phyloP scores from a whole-genome alignment of 2,329 filamentous ascomycete genomes.

The Aulographum hederae region DNA sequence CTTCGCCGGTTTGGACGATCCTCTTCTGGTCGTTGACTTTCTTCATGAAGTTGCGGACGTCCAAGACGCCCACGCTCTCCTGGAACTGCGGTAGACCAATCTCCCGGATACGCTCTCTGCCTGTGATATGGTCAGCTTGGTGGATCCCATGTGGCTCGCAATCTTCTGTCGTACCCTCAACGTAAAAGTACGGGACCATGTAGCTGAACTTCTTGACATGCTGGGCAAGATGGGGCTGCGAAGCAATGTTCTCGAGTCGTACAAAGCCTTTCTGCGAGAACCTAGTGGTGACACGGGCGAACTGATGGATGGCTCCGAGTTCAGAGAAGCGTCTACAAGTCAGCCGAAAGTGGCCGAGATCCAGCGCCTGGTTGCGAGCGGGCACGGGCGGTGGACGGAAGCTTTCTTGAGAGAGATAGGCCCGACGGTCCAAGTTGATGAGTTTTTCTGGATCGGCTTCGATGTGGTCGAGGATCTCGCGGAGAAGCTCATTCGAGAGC shows the following conservation, averaged over 20 bases:
- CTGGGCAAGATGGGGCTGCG: conserved; percentile 28
- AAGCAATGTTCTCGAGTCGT: conserved; percentile 29
- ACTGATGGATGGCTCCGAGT: conserved; percentile 31
- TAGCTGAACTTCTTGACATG: conserved; percentile 43
- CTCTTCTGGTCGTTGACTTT: conserved; percentile 31
- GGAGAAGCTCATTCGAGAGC: conserved; percentile 31
- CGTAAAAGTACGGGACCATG: conserved; percentile 40
- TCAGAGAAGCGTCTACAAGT: conserved; percentile 31
- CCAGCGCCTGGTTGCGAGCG: conserved; percentile 22
- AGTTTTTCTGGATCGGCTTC: conserved; percentile 32
- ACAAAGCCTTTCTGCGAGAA: conserved; percentile 31
- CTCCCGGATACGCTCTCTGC: conserved; percentile 21
- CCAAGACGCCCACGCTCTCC: conserved; percentile 16
- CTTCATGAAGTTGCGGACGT: conserved; percentile 22
- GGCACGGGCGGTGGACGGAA: conserved; percentile 26
- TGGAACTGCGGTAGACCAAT: conserved; percentile 16
- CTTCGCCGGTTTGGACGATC: conserved; percentile 31
- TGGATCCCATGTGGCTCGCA: not conserved
- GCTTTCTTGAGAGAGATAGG: conserved; percentile 33
- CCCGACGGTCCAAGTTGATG: conserved; percentile 29
- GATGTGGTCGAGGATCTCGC: conserved; percentile 31
- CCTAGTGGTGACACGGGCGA: conserved; percentile 30
- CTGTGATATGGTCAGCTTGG: no score
- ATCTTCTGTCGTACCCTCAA: conserved; percentile 22
- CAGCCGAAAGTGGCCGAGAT: conserved; percentile 27